Base-by-base conservation (phyloP, 495 filamentous ascomycete species). In the Hyaloscypha variabilis region DNA sequence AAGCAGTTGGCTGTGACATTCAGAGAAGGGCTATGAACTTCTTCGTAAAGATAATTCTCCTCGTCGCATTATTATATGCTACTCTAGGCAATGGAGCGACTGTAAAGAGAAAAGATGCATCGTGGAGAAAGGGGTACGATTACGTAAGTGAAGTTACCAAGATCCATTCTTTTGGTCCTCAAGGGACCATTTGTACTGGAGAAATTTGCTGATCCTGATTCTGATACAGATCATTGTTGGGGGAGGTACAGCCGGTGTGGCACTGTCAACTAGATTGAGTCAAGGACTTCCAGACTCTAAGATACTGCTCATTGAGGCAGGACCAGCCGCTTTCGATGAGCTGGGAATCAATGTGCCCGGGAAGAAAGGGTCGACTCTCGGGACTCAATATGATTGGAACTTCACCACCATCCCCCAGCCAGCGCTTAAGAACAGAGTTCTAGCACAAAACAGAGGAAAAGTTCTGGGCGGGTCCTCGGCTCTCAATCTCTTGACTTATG, bases 181-280 rank as follows among this genome's bases (percentile, higher is more conserved):
- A 34, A 34, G 6, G 31, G 13, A 34, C n/a, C n/a, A n/a, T n/a
- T n/a, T n/a, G n/a, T n/a, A n/a, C n/a, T n/a, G n/a, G n/a, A n/a
- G n/a, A n/a, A n/a, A n/a, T n/a, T n/a, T n/a, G n/a, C n/a, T n/a
- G n/a, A n/a, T n/a, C n/a, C n/a, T n/a, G n/a, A n/a, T n/a, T n/a
- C n/a, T n/a, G 8, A 34, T 34, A 51, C 46, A 69, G 67, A 81
- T 96, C 55, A 87, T 96, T 69, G 85, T 95, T 19, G 92, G 91
- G 63, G 92, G 91, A 57, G 92, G 92, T 71, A 95, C 92, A 24
- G 92, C 92, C 10, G 93, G 93, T 56, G 90, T 93, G 72, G 91
- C 93, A 42, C 85, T 97, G 68, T 91, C 91, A 52, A 73, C 77
- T 13, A 74, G 78, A 49, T 69, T 80, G 2, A 80, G 77, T 39